Evolutionary conservation across 176 grass and related monocot genomes (phyloP).

Genomic region (Rhynchospora tenuis): DNA sequence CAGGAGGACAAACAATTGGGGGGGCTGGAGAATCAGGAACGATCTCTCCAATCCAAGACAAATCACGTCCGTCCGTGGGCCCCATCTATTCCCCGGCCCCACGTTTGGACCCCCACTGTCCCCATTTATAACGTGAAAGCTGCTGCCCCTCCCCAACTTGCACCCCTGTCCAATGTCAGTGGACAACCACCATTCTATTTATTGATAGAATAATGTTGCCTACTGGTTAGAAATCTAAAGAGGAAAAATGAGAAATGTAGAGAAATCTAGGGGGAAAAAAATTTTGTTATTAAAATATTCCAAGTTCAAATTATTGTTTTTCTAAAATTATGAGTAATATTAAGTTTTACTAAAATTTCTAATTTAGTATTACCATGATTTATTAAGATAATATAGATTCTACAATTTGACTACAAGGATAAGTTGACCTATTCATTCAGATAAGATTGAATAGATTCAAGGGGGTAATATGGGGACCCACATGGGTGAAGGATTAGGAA

Average conservation of each 20-base stretch:
- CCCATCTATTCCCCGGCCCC: not conserved
- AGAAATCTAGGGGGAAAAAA: not conserved
- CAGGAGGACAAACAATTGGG: not conserved
- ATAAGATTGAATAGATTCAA: not conserved
- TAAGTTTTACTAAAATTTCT: too few relatives aligned
- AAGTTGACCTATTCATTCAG: not conserved
- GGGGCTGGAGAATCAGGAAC: conserved; percentile 16
- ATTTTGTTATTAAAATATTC: not conserved
- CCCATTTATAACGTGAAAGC: not conserved
- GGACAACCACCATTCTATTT: not conserved
- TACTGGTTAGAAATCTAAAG: not conserved
- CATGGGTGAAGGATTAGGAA: not conserved
- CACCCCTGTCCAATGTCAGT: conserved; percentile 12
- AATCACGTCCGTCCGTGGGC: conserved; percentile 12
- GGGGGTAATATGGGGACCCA: not conserved
- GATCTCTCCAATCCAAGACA: not conserved
- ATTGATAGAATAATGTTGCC: not conserved
- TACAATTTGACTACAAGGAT: not conserved
- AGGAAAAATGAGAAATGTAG: not conserved
- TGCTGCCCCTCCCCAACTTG: conserved; percentile 14
- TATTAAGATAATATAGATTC: too few relatives aligned
- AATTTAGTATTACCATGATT: too few relatives aligned
- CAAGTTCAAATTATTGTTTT: too few relatives aligned
- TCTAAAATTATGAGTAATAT: too few relatives aligned
- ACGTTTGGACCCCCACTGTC: not conserved